Percentiles rank a stretch among this genome's conserved stretches.
Conservation (phyloP, 768 basidiomycete genomes). For the Termitomyces sp. region DNA sequence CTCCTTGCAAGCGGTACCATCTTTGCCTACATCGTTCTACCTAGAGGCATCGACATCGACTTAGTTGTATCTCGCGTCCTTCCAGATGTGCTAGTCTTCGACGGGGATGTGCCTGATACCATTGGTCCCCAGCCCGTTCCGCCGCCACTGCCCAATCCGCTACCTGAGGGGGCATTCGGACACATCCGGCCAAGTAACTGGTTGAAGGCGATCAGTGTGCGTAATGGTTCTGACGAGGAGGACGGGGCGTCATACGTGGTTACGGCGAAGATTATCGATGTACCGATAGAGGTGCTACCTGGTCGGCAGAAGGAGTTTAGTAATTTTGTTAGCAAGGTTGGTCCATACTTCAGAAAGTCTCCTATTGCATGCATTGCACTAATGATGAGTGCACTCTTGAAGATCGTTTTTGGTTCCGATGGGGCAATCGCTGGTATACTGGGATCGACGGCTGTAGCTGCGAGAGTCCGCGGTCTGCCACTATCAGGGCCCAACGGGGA, state of each 20-base stretch:
- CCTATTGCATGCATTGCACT: slow-evolving; percentile 2
- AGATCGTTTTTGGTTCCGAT: slow-evolving; percentile 65
- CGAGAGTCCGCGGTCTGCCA: slow-evolving; percentile 58
- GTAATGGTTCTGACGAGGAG: slow-evolving; percentile 34
- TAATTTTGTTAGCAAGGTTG: slow-evolving; percentile 71
- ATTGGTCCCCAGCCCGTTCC: slow-evolving; percentile 20
- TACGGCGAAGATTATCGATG: slow-evolving; percentile 62
- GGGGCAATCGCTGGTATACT: slow-evolving; percentile 68
- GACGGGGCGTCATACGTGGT: slow-evolving; percentile 55
- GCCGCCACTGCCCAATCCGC: slow-evolving; percentile 56
- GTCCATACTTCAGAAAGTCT: background rate
- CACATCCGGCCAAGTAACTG: slow-evolving; percentile 69
- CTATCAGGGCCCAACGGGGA: slow-evolving; percentile 34
- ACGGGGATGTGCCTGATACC: slow-evolving; percentile 53
- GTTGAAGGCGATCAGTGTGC: slow-evolving; percentile 43
- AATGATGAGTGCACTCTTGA: background rate
- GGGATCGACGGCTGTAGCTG: slow-evolving; percentile 57
- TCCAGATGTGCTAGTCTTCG: slow-evolving; percentile 75
- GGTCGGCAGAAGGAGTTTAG: slow-evolving; percentile 75
- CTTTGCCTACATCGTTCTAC: slow-evolving; percentile 59
- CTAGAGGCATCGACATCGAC: slow-evolving; percentile 61
- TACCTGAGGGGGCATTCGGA: slow-evolving; percentile 71
- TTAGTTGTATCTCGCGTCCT: slow-evolving; percentile 59
- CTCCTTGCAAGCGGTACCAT: slow-evolving; percentile 72
- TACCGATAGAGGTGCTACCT: slow-evolving; percentile 73